Conservation (phyloP, 257 asterid genomes). For the Solanum boliviense region DNA sequence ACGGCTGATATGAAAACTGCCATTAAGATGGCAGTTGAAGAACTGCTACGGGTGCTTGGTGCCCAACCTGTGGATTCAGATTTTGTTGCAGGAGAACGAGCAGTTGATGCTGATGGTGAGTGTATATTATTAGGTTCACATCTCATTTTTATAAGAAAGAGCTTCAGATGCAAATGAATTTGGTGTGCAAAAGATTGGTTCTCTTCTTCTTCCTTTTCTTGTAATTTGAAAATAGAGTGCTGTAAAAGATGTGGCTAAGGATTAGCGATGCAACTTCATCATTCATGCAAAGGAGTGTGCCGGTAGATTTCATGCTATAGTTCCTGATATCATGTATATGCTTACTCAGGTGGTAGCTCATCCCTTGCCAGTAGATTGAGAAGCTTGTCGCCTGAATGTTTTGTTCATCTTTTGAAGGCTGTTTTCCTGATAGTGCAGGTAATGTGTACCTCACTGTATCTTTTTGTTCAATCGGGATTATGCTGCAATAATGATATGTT, state of each 20-base stretch:
- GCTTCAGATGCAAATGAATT: neutral
- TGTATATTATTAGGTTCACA: neutral
- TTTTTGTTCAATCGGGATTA: neutral
- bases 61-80: conserved; percentile 52
- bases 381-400: conserved; percentile 79
- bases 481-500: neutral
- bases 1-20: conserved; percentile 81
- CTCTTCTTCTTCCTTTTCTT: neutral
- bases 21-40: conserved; percentile 70
- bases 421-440: conserved; percentile 89
- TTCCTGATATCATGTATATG: neutral
- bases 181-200: neutral
- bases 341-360: conserved; percentile 70
- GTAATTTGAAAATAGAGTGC: neutral
- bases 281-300: neutral
- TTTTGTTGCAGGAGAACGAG: conserved; percentile 66
- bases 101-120: conserved; percentile 75
- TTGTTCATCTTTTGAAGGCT: conserved; percentile 78
- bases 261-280: neutral
- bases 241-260: neutral
- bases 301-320: neutral
- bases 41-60: conserved; percentile 49
- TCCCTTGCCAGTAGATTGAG: conserved; percentile 84
- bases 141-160: neutral
- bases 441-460: conserved; percentile 34